phyloP scores from a whole-genome alignment of 257 asterid species.

The Solanum ahanhuiri region DNA sequence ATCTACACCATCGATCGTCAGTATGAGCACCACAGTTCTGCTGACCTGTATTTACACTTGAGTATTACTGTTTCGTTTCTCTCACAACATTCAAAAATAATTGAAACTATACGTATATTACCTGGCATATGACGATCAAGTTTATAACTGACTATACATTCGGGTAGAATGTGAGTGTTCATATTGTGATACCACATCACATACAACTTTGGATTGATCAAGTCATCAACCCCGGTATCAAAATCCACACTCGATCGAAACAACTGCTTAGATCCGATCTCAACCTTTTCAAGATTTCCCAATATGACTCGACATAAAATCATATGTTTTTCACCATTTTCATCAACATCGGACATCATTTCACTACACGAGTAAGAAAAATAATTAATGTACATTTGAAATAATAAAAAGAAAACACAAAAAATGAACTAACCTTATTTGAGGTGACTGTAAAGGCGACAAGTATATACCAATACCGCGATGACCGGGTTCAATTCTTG shows the following conservation, averaged over 20 bases:
- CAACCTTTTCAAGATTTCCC: slow-evolving; percentile 54
- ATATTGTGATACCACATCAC: slow-evolving; percentile 52
- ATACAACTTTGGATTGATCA: slow-evolving; percentile 41
- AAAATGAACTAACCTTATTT: slow-evolving; percentile 26
- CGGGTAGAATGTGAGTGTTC: slow-evolving; percentile 53
- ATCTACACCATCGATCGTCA: neutral
- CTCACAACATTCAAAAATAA: neutral
- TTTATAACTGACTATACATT: slow-evolving; percentile 54
- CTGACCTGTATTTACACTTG: slow-evolving; percentile 13
- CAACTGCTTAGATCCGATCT: slow-evolving; percentile 35
- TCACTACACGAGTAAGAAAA: slow-evolving; percentile 13
- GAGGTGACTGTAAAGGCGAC: slow-evolving; percentile 31
- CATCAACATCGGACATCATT: slow-evolving; percentile 33
- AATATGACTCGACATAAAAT: slow-evolving; percentile 52
- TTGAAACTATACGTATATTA: neutral
- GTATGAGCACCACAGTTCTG: slow-evolving; percentile 10
- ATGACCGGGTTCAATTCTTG: slow-evolving; percentile 8
- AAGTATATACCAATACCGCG: slow-evolving; percentile 41
- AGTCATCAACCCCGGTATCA: slow-evolving; percentile 67
- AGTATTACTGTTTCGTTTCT: neutral
- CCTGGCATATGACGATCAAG: slow-evolving; percentile 22
- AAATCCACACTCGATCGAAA: slow-evolving; percentile 44
- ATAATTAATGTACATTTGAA: neutral
- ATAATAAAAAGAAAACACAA: neutral
- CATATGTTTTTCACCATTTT: slow-evolving; percentile 58